Evolutionary conservation across 441 rosid genomes (phyloP), one percentile per base, ranked within the genome.

Genomic region (Corymbia citriodora): DNA sequence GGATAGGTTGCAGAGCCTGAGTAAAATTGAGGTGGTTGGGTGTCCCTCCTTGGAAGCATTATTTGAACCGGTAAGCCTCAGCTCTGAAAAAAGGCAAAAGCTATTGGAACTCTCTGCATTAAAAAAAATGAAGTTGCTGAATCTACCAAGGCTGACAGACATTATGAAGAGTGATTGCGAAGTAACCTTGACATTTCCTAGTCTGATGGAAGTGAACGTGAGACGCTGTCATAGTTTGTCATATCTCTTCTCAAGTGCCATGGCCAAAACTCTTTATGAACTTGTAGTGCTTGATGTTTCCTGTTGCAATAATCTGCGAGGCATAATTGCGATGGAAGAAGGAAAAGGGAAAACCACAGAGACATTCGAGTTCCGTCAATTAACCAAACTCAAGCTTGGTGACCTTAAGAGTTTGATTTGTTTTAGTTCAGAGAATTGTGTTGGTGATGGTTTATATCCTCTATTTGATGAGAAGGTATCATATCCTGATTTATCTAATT

Each of bases 401-500:
- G 45, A 33, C 2, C 81, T 70, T 1, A 3, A 70, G 81, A 70
- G 2, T 5, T 70, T 70, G 81, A 70, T 18, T 70, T 2, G 48
- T 5, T 70, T 70, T 6, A 0, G 27, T 7, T 72, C 0, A 19
- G 9, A 2, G 15, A 72, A 0, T 70, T 33, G 27, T 36, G 9
- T 15, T 36, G 0, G 45, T 70, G 79, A 17, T 31, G 79, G 79
- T 0, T 70, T 17, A 31, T 2, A 33, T 70, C 79, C 79, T 33
- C 79, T 70, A 70, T 70, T 70, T 33, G 45, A 17, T 0, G 45
- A 17, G 45, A 70, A 70, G 23, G 79, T 70, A 68, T 68, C 21
- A 68, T 17, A 31, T 68, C 45, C 23, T 0, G 0, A 17, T 31
- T 68, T 17, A 68, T 68, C 3, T 31, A 0, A 68, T 4, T 0